Evolutionary conservation across 2,329 filamentous ascomycete species (phyloP), one percentile per base, ranked within the genome.

Genomic region (Cercospora citrullina): DNA sequence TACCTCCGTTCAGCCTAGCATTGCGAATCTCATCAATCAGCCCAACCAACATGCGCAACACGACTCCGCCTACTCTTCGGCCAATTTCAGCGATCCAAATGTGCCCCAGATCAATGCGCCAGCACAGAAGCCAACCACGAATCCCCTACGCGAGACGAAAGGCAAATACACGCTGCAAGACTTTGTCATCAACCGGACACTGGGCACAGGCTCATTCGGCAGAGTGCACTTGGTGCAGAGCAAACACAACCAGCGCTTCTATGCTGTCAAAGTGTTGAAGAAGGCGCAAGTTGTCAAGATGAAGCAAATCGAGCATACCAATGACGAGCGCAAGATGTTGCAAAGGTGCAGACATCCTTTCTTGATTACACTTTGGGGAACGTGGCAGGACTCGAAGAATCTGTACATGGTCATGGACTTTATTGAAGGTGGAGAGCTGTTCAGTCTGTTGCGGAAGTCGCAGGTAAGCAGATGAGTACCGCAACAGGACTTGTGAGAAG

Each of bases 361-460:
- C 82, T 85, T 99, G 71, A 95, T 99, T 78, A 99, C 95, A 1
- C 85, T 99, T 48, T 99, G 95, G 95, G 95, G 95, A 67, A 99
- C 95, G 9, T 99, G 98, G 80, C 94, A 98, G 79, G 95, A 99
- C 77, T 87, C 90, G 61, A 93, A 90, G 82, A 98, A 97, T 79
- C 84, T 99, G 39, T 99, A 99, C 87, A 99, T 99, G 95, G 95
- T 99, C 76, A 99, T 99, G 95, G 95, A 99, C 81, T 99, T 99
- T 83, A 94, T 99, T 64, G 95, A 99, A 81, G 95, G 95, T 74
- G 95, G 95, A 77, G 95, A 99, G 84, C 85, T 99, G 64, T 99
- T 99, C 80, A 98, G 94, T 73, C 82, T 99, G 75, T 84, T 99
- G 75, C 87, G 95, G 75, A 98, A 99, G 81, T 98, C 94, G 67